These are phyloP conservation scores for Huntiella bhutanensis DNA, from an alignment of 2,329 filamentous ascomycete species.

Conservation along the genomic window DNA sequence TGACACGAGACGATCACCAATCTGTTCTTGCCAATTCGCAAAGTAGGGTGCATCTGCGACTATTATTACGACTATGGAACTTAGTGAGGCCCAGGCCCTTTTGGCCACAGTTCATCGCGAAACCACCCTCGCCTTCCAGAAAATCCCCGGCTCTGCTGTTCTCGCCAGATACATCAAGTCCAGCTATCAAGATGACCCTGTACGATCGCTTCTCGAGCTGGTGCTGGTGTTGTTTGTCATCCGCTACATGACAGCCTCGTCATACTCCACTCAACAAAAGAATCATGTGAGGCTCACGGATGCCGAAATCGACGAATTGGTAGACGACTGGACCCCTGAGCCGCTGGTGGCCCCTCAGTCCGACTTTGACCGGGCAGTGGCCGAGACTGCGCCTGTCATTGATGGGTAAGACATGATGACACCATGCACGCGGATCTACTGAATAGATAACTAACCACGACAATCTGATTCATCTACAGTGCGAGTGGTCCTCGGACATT, in stretches of 20 bases:
- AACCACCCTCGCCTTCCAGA: constrained; percentile 54
- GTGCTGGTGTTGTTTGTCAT: constrained; percentile 91
- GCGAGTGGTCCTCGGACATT: constrained; percentile 82
- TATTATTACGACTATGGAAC: constrained; percentile 32
- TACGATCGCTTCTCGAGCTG: constrained; percentile 82
- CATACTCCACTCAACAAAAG: constrained; percentile 78
- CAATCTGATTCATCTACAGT: constrained; percentile 24
- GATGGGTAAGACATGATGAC: constrained; percentile 42
- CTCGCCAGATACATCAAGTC: constrained; percentile 89
- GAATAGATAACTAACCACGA: neutral
- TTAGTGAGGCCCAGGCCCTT: constrained; percentile 39
- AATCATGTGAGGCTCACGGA: constrained; percentile 80
- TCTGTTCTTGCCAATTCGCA: too few species aligned
- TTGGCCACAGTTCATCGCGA: constrained; percentile 32
- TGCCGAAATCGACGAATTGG: constrained; percentile 92
- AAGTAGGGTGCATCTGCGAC: neutral
- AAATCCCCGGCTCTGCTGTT: constrained; percentile 83
- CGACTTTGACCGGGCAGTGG: constrained; percentile 57
- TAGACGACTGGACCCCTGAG: constrained; percentile 93
- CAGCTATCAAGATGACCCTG: constrained; percentile 92
- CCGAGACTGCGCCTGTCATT: constrained; percentile 72
- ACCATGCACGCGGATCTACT: neutral
- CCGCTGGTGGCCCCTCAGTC: constrained; percentile 63
- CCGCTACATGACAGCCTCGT: constrained; percentile 75
- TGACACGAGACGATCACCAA: too few species aligned